phyloP scores from a whole-genome alignment of 2,329 filamentous ascomycete genomes.

The Fusarium avenaceum region DNA sequence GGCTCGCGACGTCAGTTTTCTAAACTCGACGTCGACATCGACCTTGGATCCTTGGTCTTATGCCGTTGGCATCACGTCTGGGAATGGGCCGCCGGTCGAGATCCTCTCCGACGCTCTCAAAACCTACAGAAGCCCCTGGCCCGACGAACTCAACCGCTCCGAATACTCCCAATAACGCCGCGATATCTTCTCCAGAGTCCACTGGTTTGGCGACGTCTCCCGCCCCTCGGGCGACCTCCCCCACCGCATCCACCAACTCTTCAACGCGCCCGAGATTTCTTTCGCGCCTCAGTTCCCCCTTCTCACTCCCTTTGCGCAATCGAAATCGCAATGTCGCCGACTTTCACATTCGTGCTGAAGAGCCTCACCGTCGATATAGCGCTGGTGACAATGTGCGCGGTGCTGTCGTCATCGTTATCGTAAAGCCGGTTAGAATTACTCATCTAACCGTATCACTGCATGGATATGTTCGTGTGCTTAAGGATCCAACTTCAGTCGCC shows the following conservation, averaged over 20 bases:
- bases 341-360: conserved; percentile 81
- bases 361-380: conserved; percentile 81
- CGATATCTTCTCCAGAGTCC: conserved; percentile 53
- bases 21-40: conserved; percentile 41
- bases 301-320: conserved; percentile 64
- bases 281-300: conserved; percentile 66
- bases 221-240: conserved; percentile 38
- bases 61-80: conserved; percentile 49
- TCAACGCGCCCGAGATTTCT: conserved; percentile 58
- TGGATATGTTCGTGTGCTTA: conserved; percentile 84
- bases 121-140: conserved; percentile 58
- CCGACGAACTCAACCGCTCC: conserved; percentile 54
- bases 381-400: conserved; percentile 82
- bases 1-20: conserved; percentile 39
- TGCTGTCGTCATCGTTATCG: conserved; percentile 77
- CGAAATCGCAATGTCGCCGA: conserved; percentile 77
- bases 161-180: conserved; percentile 55
- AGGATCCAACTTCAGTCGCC: conserved; percentile 71
- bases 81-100: conserved; percentile 50
- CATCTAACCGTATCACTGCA: conserved; percentile 84
- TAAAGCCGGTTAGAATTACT: conserved; percentile 82
- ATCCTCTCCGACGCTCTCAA: conserved; percentile 54
- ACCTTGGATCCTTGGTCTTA: conserved; percentile 45
- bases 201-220: conserved; percentile 55
- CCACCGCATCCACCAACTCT: conserved; percentile 44